Conservation (phyloP, 2,329 filamentous ascomycete species). For the Helotiales sp. region DNA sequence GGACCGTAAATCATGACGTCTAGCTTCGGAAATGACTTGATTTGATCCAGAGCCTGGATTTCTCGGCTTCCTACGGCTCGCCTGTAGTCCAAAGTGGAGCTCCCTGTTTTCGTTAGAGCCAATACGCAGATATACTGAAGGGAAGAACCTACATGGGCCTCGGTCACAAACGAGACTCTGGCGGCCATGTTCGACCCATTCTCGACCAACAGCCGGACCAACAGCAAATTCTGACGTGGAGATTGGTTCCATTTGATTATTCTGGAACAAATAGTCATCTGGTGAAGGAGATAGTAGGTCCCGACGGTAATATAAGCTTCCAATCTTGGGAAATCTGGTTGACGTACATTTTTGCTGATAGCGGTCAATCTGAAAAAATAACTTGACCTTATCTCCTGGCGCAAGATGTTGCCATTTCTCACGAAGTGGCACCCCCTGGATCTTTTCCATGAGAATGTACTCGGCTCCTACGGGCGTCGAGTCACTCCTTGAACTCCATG, state of each 20-base stretch:
- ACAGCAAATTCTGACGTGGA: constrained; percentile 1
- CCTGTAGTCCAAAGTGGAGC: no score
- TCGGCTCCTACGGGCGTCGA: constrained; percentile 36
- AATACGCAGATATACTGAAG: no score
- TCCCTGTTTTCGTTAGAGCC: no score
- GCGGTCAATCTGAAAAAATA: constrained; percentile 36
- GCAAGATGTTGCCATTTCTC: constrained; percentile 27
- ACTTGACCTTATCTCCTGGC: constrained; percentile 27
- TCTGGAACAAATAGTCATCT: neutral
- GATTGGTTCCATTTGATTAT: constrained; percentile 1
- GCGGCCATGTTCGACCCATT: no score
- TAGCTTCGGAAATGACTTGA: neutral
- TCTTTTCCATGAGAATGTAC: constrained; percentile 43
- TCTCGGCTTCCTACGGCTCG: no score
- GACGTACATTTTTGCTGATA: constrained; percentile 37
- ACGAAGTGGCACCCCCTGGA: constrained; percentile 32
- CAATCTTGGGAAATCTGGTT: constrained; percentile 30
- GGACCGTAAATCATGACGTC: neutral
- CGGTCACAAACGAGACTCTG: no score
- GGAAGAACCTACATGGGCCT: no score
- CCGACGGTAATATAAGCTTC: constrained; percentile 13
- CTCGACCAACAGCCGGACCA: neutral
- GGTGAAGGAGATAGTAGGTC: constrained; percentile 1
- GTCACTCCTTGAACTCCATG: constrained; percentile 39
- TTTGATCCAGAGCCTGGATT: no score